Base-by-base conservation (phyloP, 768 basidiomycete species). In the Hydnomerulius pinastri region DNA sequence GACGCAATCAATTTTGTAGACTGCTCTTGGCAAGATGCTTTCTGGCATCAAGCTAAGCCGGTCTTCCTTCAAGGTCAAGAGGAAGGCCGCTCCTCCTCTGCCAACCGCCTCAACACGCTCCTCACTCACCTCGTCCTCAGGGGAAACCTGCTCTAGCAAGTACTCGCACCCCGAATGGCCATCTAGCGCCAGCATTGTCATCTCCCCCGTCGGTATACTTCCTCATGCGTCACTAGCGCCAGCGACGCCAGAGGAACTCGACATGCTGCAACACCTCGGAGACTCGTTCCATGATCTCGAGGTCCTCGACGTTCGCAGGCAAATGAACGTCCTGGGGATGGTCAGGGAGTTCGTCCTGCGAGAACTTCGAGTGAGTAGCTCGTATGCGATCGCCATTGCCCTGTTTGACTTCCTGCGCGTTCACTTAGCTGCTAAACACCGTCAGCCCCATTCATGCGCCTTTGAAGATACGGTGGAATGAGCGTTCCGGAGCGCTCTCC, bases 251-350 rank as follows among this genome's bases (percentile, higher is more conserved):
- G 30, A 32, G 38, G 50, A 48, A 32, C 17, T 28, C 3, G 23
- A 11, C n/a, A n/a, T 36, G 12, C 23, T 42, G 4, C n/a, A 49
- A 20, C 38, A 29, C 4, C 17, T 49, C 11, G 33, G 13, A 23
- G 24, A 50, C 30, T 37, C 48, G 9, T 50, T 28, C 47, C 30
- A 53, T 36, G 29, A 48, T 20, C 47, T 38, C 12, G 51, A 48
- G 12, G 51, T 49, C 6, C 48, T 53, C 17, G 48, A 53, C n/a
- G 32, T 53, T 18, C 32, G 47, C 32, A 42, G 39, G 27, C 37
- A 29, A 21, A 4, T 49, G 13, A 28, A 21, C 15, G 7, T 27
- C 11, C 27, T 49, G 5, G 17, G 18, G 24, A 27, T 49, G 37
- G 30, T 42, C 10, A 17, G 38, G 11, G 39, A 10, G 11, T 50